A percentile compares a stretch with the other conserved stretches of the same genome.
phyloP scores from a whole-genome alignment of 75 land plant species.

The Selaginella moellendorffii region DNA sequence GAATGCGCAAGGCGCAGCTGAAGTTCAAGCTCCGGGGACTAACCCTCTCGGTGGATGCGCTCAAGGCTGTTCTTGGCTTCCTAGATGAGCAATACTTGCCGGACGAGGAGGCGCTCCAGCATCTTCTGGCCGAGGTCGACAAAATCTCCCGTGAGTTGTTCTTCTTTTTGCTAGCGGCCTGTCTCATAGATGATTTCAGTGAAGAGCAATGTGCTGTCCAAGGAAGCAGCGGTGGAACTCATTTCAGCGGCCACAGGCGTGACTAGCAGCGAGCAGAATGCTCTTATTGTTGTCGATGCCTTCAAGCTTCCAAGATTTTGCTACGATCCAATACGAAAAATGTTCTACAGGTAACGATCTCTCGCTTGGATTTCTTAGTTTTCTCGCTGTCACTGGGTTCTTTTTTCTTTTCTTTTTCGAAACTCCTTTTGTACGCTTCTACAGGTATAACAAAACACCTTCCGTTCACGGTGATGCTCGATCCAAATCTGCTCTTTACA shows the following conservation, averaged over 20 bases:
- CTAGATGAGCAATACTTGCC: conserved; percentile 30
- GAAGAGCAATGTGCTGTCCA: conserved; percentile 51
- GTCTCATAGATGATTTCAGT: conserved; percentile 26
- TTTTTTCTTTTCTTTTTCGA: not conserved
- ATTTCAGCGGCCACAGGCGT: conserved; percentile 7
- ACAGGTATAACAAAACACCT: conserved; percentile 50
- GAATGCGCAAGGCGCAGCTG: conserved; percentile 47
- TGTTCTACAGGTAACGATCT: conserved; percentile 44
- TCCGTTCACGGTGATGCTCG: conserved; percentile 81
- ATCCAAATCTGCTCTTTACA: conserved; percentile 65
- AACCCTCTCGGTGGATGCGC: conserved; percentile 55
- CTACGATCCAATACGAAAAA: conserved; percentile 65
- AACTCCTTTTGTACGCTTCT: not conserved
- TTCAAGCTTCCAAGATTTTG: conserved; percentile 49
- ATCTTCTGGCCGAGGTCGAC: conserved; percentile 55
- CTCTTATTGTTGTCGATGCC: conserved; percentile 50
- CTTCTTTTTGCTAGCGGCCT: conserved; percentile 2
- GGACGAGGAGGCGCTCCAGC: conserved; percentile 59
- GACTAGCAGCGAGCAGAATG: conserved; percentile 14
- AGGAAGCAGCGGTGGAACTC: conserved; percentile 41
- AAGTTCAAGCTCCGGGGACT: conserved; percentile 69
- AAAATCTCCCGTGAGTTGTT: conserved; percentile 35
- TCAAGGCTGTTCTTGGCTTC: conserved; percentile 47
- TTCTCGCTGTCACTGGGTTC: not conserved
- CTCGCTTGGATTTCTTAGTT: not conserved